Evolutionary conservation across 305 asterid genomes (phyloP).

Genomic region (Fraxinus platypoda): DNA sequence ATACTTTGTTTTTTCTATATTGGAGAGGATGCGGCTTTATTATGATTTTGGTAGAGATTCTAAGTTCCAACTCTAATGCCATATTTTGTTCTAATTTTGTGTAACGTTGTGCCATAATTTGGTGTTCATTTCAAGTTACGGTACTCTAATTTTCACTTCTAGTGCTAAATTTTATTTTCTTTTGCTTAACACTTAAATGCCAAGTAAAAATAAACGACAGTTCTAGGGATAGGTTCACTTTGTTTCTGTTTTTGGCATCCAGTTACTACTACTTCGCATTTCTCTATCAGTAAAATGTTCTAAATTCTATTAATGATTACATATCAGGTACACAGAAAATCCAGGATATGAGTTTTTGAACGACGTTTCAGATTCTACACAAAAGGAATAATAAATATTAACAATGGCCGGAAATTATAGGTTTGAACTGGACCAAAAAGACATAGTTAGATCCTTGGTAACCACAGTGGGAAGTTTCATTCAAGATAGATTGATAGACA

Average conservation of each 20-base stretch:
- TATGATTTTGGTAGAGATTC: background rate
- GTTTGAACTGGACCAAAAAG: slow-evolving; percentile 62
- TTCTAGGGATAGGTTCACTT: background rate
- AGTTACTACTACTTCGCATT: background rate
- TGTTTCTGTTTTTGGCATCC: background rate
- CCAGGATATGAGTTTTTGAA: slow-evolving; percentile 17
- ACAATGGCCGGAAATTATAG: slow-evolving; percentile 48
- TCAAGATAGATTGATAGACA: slow-evolving; percentile 55
- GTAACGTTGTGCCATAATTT: background rate
- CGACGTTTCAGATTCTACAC: background rate
- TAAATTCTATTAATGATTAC: background rate
- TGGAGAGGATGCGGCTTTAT: background rate
- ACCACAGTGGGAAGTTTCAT: slow-evolving; percentile 56
- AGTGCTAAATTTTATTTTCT: background rate
- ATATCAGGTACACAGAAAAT: slow-evolving; percentile 3
- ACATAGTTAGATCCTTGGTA: slow-evolving; percentile 50
- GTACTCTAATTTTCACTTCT: background rate
- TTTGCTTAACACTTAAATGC: background rate
- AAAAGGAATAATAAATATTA: background rate
- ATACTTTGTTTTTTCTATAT: background rate
- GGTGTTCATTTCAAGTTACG: background rate
- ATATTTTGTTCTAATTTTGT: background rate
- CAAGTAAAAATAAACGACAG: background rate
- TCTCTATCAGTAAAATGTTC: background rate
- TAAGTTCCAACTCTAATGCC: background rate